Base-by-base conservation (phyloP, 2,329 filamentous ascomycete species). In the Pseudogymnoascus sp. region DNA sequence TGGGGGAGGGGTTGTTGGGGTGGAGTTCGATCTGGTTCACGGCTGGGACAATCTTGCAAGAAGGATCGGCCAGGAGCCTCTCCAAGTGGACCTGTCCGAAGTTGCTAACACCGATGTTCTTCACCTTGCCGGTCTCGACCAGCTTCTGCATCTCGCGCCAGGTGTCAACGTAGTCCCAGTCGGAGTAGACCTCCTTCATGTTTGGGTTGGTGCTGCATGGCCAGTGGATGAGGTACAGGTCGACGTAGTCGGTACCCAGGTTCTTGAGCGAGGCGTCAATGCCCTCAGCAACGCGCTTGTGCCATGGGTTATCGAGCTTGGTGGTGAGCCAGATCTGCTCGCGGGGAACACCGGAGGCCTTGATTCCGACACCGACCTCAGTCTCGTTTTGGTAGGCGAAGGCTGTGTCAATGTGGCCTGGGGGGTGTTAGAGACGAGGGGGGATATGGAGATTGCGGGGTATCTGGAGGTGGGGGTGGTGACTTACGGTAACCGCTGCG, bases 1-100 rank as follows among this genome's bases (percentile, higher is more conserved):
- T 90, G 58, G 87, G 87, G n/a, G 87, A 90, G 1, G 89, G 88
- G 79, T 89, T 87, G 78, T 88, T 88, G 36, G 89, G 89, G 76
- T 92, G 89, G 20, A 91, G 80, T 75, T 92, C 89, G 72, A 91
- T 83, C 75, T 94, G 89, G 81, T 93, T 92, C 66, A 90, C 89
- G 15, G 88, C 87, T 12, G 82, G 82, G 59, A 80, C 74, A 64
- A 81, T 74, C 79, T 85, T 86, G 76, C 79, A 83, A 65, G 78
- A 79, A 9, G 83, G 80, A 67, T 88, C 82, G 67, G 81, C 84
- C 64, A 94, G 78, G 62, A 94, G 80, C 73, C 83, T 89, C 80
- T 93, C 88, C 37, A 94, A 78, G 75, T 94, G 89, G 74, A 78
- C 83, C 72, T 92, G 90, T 65, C 81, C 87, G 73, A 95, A 94